These are phyloP conservation scores for Mucor circinelloides DNA, from an alignment of 371 early-diverging fungal genomes.

Conservation along the genomic window DNA sequence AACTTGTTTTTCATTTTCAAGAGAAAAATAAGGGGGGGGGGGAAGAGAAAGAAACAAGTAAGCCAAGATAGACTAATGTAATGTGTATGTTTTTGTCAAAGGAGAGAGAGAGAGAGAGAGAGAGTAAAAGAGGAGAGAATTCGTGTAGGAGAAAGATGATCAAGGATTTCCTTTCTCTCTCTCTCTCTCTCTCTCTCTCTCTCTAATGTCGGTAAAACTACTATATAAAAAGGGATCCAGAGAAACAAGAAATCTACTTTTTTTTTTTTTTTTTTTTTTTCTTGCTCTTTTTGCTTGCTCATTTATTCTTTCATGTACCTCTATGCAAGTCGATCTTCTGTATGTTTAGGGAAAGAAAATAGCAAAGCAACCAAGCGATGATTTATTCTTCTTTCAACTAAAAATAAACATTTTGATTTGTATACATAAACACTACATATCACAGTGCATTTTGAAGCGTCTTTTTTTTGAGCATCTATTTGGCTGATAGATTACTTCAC, in stretches of 20 bases:
- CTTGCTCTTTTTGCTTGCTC: neutral
- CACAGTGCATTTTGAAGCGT: neutral
- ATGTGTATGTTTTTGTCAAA: neutral
- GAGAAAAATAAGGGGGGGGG: neutral
- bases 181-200: neutral
- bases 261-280: neutral
- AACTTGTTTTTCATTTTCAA: neutral
- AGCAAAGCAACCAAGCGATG: neutral
- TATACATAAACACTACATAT: constrained; percentile 2
- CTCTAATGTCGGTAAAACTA: neutral
- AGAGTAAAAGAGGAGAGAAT: neutral
- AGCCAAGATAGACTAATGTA: neutral
- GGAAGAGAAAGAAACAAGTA: neutral
- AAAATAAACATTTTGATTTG: constrained; percentile 5
- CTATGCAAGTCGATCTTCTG: constrained; percentile 9
- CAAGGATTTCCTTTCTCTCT: neutral
- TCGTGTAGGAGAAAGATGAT: neutral
- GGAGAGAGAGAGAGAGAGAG: neutral
- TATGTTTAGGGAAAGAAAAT: neutral
- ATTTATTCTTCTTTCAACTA: constrained; percentile 3
- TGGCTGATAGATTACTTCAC: neutral
- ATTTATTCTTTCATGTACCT: constrained; percentile 5
- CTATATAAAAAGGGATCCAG: neutral
- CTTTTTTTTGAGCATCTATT: neutral
- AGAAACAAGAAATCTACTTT: neutral